Conservation (phyloP, 805 yeast genomes). For the Metschnikowia matae region DNA sequence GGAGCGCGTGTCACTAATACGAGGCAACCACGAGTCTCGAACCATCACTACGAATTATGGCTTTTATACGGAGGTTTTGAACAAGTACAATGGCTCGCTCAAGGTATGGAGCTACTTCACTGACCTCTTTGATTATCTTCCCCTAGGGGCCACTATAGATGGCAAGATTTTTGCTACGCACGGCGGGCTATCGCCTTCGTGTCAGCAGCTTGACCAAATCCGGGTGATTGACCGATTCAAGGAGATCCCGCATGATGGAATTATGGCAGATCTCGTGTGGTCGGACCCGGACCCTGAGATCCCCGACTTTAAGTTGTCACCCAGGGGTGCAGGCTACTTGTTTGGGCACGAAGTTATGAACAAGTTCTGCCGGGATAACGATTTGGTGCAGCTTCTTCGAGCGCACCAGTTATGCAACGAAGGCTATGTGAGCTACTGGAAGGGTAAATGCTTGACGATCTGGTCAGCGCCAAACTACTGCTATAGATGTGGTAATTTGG, state of each 20-base stretch:
- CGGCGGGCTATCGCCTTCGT: conserved; percentile 94
- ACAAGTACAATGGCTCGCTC: conserved; percentile 71
- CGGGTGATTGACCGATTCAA: conserved; percentile 84
- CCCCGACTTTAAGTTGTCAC: conserved; percentile 78
- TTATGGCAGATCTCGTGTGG: conserved; percentile 99
- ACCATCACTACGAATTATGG: conserved; percentile 98
- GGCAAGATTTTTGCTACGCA: conserved; percentile 90
- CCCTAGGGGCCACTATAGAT: conserved; percentile 64
- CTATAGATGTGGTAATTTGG: conserved; percentile 94
- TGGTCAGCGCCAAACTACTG: conserved; percentile 99
- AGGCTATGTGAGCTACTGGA: conserved; percentile 89
- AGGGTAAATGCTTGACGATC: conserved; percentile 87
- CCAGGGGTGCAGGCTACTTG: conserved; percentile 97
- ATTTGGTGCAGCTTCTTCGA: conserved; percentile 74
- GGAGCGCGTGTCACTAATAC: conserved; percentile 65
- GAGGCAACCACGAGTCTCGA: conserved; percentile 96
- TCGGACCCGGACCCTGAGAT: conserved; percentile 84
- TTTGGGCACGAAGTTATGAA: conserved; percentile 90
- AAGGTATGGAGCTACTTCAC: conserved; percentile 88
- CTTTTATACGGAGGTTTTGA: conserved; percentile 88
- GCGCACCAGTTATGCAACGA: conserved; percentile 98
- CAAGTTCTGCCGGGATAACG: conserved; percentile 74
- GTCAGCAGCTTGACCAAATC: conserved; percentile 90
- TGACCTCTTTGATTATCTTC: conserved; percentile 86
- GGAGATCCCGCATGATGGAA: conserved; percentile 98